Conservation (phyloP, 352 stramenopile genomes). For the Globisporangium heterothallicum region DNA sequence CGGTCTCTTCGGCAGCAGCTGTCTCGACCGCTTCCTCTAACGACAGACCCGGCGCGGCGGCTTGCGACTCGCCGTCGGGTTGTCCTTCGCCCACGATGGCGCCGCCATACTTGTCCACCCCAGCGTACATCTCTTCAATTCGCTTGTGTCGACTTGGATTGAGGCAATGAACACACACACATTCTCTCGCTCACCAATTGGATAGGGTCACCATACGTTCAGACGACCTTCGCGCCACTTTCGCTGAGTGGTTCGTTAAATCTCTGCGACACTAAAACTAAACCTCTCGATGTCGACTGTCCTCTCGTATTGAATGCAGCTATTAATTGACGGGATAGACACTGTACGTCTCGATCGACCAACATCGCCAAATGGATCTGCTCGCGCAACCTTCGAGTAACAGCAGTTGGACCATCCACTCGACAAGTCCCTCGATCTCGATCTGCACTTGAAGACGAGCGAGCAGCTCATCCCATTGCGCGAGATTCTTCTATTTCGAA, state of each 20-base stretch:
- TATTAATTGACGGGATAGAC: too few relatives aligned
- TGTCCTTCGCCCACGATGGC: conserved; percentile 62
- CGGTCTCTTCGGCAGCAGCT: conserved; percentile 68
- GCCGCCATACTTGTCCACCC: conserved; percentile 80
- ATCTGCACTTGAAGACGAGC: too few relatives aligned
- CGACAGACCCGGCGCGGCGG: conserved; percentile 31
- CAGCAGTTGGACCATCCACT: too few relatives aligned
- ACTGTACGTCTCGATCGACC: too few relatives aligned
- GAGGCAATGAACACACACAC: not conserved
- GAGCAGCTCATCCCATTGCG: not conserved
- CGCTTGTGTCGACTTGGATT: not conserved
- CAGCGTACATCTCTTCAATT: conserved; percentile 52
- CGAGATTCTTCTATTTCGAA: not conserved
- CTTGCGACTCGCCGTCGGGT: conserved; percentile 21
- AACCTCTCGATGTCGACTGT: too few relatives aligned
- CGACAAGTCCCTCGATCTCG: too few relatives aligned
- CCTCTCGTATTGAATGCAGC: too few relatives aligned
- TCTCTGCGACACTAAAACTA: too few relatives aligned
- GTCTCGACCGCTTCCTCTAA: conserved; percentile 77
- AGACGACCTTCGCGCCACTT: too few relatives aligned
- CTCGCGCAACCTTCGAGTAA: too few relatives aligned
- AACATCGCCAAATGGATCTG: too few relatives aligned
- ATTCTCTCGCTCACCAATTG: not conserved
- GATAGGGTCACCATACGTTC: not conserved
- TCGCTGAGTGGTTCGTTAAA: too few relatives aligned